Evolutionary conservation across 2,329 filamentous ascomycete genomes (phyloP).

Genomic region (Hymenoscyphus repandus): DNA sequence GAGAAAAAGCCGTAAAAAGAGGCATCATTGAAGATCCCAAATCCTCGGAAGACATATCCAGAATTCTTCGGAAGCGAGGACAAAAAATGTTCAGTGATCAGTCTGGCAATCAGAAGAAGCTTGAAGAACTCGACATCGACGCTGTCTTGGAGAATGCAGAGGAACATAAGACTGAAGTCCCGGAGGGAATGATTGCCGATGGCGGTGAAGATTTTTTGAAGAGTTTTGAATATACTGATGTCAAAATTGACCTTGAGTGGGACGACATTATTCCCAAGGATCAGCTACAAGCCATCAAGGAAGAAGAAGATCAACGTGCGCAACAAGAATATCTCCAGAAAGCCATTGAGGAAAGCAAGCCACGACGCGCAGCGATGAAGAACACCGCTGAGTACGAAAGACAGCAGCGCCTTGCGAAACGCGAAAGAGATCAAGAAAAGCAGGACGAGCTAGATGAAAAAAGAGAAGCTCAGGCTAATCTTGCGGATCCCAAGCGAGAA

Average conservation of each 20-base stretch:
- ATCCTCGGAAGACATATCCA: conserved; percentile 90
- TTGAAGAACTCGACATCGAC: conserved; percentile 97
- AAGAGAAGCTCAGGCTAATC: conserved; percentile 67
- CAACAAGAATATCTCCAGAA: conserved; percentile 78
- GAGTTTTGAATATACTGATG: conserved; percentile 88
- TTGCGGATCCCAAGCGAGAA: conserved; percentile 80
- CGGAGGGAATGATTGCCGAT: conserved; percentile 89
- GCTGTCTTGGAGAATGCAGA: conserved; percentile 95
- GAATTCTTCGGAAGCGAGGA: conserved; percentile 94
- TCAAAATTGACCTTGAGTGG: conserved; percentile 96
- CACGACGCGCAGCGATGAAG: conserved; percentile 65
- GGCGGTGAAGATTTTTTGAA: conserved; percentile 95
- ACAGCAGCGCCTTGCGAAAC: conserved; percentile 59
- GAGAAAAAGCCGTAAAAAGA: conserved; percentile 73
- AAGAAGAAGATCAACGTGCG: conserved; percentile 78
- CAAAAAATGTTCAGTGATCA: conserved; percentile 95
- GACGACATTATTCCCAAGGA: conserved; percentile 97
- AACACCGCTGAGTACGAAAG: conserved; percentile 54
- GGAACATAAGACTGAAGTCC: conserved; percentile 92
- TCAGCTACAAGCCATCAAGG: conserved; percentile 82
- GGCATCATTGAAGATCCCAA: conserved; percentile 75
- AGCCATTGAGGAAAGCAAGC: conserved; percentile 79
- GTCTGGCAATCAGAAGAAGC: conserved; percentile 89
- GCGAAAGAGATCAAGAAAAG: conserved; percentile 59
- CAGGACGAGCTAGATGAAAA: conserved; percentile 61